These are phyloP conservation scores for Aspergillus vadensis DNA, from an alignment of 2,329 filamentous ascomycete species.

Conservation along the genomic window DNA sequence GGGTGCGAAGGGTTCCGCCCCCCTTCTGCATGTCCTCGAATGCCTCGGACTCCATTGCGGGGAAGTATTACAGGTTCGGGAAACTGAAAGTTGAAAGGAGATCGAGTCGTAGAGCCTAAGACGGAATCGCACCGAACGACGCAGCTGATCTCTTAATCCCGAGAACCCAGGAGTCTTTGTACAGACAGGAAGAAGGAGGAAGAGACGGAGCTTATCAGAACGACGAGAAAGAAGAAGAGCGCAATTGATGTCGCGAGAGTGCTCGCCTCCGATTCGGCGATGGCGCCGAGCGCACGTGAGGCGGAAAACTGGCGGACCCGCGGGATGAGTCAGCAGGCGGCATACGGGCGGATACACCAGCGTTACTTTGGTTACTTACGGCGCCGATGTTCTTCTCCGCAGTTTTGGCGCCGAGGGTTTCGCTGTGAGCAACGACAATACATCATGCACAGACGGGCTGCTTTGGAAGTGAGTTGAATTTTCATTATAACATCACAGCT, in stretches of 20 bases:
- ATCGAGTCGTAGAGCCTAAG: not conserved
- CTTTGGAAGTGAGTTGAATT: conserved; percentile 32
- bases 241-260: conserved; percentile 18
- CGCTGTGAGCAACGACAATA: conserved; percentile 11
- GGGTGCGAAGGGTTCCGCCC: conserved; percentile 57
- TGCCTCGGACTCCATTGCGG: conserved; percentile 37
- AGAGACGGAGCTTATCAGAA: conserved; percentile 6
- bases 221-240: conserved; percentile 13
- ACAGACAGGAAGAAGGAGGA: conserved; percentile 6
- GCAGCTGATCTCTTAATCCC: not conserved
- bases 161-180: not conserved
- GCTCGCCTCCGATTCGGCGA: conserved; percentile 34
- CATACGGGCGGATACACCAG: not conserved
- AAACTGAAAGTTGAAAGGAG: not conserved
- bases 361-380: not conserved
- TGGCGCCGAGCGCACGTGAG: conserved; percentile 36
- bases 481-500: not conserved
- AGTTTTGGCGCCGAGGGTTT: conserved; percentile 21
- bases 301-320: conserved; percentile 17
- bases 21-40: conserved; percentile 41
- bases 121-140: not conserved
- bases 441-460: conserved; percentile 40
- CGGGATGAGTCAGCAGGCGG: conserved; percentile 4
- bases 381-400: conserved; percentile 6
- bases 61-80: not conserved